Conservation (phyloP, 108 stramenopile species). For the Pseudonitzschia multistriata region DNA sequence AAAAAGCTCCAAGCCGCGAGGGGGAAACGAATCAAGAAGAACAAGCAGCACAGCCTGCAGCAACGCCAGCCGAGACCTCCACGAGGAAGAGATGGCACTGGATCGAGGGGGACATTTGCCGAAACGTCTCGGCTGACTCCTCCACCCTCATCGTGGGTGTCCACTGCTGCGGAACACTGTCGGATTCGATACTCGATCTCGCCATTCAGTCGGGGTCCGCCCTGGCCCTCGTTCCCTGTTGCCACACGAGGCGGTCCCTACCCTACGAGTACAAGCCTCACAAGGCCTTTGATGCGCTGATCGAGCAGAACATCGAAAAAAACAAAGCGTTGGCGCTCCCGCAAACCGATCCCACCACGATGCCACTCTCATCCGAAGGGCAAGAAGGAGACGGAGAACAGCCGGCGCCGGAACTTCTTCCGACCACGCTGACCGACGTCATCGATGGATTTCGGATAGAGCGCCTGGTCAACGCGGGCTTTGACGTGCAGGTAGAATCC, state of each 20-base stretch:
- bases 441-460: constrained; percentile 47
- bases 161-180: constrained; percentile 58
- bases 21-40: background rate
- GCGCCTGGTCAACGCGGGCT: constrained; percentile 46
- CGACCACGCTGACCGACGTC: constrained; percentile 34
- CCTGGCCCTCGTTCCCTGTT: constrained; percentile 62
- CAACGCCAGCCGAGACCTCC: background rate
- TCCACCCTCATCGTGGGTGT: constrained; percentile 55
- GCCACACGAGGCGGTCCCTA: constrained; percentile 40
- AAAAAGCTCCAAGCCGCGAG: background rate
- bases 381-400: background rate
- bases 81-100: constrained; percentile 42
- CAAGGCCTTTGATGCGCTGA: background rate
- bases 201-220: constrained; percentile 43
- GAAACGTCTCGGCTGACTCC: constrained; percentile 34
- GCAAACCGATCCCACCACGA: no score
- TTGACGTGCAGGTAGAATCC: constrained; percentile 31
- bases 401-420: background rate
- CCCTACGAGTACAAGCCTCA: background rate
- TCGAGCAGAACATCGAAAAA: background rate
- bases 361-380: background rate
- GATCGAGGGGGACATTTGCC: constrained; percentile 57
- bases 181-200: constrained; percentile 46
- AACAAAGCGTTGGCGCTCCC: background rate
- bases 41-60: background rate